Base-by-base conservation (phyloP, 176 grass and related monocot species). In the Saccharum officinarum region DNA sequence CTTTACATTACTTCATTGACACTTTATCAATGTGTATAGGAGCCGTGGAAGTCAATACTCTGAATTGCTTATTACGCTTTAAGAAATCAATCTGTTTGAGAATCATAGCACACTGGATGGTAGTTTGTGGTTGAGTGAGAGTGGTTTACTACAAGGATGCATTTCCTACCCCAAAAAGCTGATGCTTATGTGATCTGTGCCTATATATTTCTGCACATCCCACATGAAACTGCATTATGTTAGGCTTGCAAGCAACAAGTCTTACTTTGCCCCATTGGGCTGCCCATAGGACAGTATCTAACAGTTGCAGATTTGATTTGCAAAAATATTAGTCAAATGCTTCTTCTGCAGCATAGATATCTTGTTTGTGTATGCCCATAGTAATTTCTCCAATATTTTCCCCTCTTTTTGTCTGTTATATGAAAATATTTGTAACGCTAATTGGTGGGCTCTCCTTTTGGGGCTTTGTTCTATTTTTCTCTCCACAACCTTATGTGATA, bases 291-390 rank as follows among this genome's bases (percentile, higher is more conserved):
- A 41, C 60, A 76, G 49, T 80, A 80, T 49, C 47, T 52, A 61
- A 62, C 31, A 87, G 10, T 13, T 11, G 8, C 49, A 74, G 2
- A 83, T 69, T 83, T 63, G 57, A 18, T 74, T 15, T 83, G 28
- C 54, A 71, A 25, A 73, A 72, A 22, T 45, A 41, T 40, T 36
- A 86, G 17, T 54, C 67, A 73, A 39, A 34, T 68, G 26, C 37
- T 65, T 18, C 68, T 83, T 87, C 47, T 41, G 75, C 83, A 87
- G 38, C 40, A 69, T 31, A 87, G 23, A 63, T 68, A 62, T 49
- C 71, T 42, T 82, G 31, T 62, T 80, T 84, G 49, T 81, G 28
- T 42, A 25, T 63, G 16, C 39, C 20, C 15, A 30, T 70, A 15
- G 23, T 57, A 7, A 10, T 39, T 39, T 57, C 66, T 70, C 33